Evolutionary conservation across 306 rosid genomes (phyloP), one percentile per base, ranked within the genome.

Genomic region (Erythrophleum fordii): DNA sequence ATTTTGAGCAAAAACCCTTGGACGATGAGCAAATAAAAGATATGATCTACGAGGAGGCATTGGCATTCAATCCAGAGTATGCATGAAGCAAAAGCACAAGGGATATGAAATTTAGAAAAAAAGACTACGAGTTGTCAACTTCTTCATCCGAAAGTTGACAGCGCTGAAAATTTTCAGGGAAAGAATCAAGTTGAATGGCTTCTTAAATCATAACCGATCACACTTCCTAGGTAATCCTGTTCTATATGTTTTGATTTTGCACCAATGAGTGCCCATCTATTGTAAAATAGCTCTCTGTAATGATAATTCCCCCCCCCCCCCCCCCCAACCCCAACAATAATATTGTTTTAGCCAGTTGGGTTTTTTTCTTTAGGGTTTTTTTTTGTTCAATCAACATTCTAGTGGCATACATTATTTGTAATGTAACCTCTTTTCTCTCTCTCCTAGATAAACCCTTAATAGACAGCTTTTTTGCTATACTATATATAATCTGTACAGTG

Each of bases 11-110:
- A 77, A 97, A 83, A 42, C 86, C 86, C 60, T 49, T 93, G 84
- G 95, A 79, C 2, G 99, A 95, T 82, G 98, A 91, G 85, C 98
- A 95, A 81, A 93, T 95, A 84, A 95, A 95, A 80, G 98, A 93
- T 62, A 90, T 95, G 97, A 95, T 95, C 62, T 91, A 91, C 89
- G 84, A 88, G 79, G 99, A 93, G 80, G 94, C 99, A 76, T 82
- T 95, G 58, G 85, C 89, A 69, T 85, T 90, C 83, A 95, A 95
- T 86, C 99, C 98, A 3, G 85, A 91, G 80, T 84, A 86, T 66
- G 92, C 92, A 69, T 95, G 74, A 88, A 79, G 78, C 58, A 31
- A 67, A 51, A 77, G 12, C 55, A 48, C 75, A 20, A 69, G 48
- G 58, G 48, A 18, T 69, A 44, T 52, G 39, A 69, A 74, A 77